phyloP scores from a whole-genome alignment of 1,139 yeast genomes.

The Protomyces arabidopsidicola region DNA sequence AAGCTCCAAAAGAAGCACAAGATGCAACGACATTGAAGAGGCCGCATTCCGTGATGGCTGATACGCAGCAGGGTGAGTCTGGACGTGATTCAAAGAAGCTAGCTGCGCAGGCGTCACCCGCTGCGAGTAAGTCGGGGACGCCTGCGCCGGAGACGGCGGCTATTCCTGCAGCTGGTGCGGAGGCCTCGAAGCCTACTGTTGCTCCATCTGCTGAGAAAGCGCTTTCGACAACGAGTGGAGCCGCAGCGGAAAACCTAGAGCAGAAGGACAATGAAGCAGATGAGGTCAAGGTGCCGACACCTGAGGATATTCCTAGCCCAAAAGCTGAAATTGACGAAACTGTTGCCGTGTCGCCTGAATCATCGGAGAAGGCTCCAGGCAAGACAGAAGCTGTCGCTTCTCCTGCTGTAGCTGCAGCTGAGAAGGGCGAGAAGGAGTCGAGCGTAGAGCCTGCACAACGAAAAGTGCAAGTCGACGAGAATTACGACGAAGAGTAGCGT shows the following conservation, averaged over 20 bases:
- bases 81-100: not conserved
- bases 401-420: not conserved
- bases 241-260: not conserved
- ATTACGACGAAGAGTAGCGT: not conserved
- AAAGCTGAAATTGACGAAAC: not conserved
- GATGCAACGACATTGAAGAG: not conserved
- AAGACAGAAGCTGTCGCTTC: not conserved
- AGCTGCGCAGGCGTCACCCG: not conserved
- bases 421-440: not conserved
- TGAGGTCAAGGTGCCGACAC: not conserved
- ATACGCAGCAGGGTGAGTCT: not conserved
- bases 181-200: not conserved
- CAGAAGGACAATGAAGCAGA: not conserved
- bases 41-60: not conserved
- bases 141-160: not conserved
- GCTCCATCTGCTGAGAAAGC: not conserved
- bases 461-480: not conserved
- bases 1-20: not conserved
- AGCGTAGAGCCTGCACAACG: not conserved
- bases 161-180: not conserved
- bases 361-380: not conserved
- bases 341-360: not conserved
- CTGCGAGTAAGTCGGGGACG: not conserved
- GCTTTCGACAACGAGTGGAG: not conserved
- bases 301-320: not conserved